Evolutionary conservation across 1,139 yeast genomes (phyloP).

Genomic region (Protomyces inundatus): DNA sequence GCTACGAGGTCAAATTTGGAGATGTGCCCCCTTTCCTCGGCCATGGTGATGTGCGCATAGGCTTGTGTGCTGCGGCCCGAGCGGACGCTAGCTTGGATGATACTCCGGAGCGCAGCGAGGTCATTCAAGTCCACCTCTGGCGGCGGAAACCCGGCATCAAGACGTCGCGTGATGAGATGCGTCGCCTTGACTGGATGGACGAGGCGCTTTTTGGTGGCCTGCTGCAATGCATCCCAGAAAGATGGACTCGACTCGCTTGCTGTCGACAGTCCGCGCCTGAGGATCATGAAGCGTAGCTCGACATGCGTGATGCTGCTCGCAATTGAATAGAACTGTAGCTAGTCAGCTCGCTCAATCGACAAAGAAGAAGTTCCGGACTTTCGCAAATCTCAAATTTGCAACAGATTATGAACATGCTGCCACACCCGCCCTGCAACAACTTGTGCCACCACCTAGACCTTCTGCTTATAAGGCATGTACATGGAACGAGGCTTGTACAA

Average conservation of each 20-base stretch:
- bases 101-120: background rate
- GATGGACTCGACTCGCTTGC: background rate
- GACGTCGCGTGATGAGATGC: conserved; percentile 4
- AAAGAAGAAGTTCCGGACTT: too few relatives aligned
- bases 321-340: too few relatives aligned
- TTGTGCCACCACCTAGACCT: too few relatives aligned
- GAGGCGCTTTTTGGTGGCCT: background rate
- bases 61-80: conserved; percentile 6
- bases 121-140: background rate
- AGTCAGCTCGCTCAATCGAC: too few relatives aligned
- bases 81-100: background rate
- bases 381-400: too few relatives aligned
- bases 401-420: too few relatives aligned
- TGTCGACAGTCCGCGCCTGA: background rate
- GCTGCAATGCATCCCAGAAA: background rate
- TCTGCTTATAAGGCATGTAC: too few relatives aligned
- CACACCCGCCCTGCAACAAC: too few relatives aligned
- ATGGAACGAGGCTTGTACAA: too few relatives aligned
- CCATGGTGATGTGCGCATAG: conserved; percentile 3
- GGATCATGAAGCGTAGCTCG: background rate
- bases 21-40: conserved; percentile 1
- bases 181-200: conserved; percentile 21
- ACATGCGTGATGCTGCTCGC: background rate
- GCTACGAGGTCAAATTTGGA: conserved; percentile 1
- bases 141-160: conserved; percentile 5